Base-by-base conservation (phyloP, 2,329 filamentous ascomycete genomes). In the Magnaporthiopsis poae region DNA sequence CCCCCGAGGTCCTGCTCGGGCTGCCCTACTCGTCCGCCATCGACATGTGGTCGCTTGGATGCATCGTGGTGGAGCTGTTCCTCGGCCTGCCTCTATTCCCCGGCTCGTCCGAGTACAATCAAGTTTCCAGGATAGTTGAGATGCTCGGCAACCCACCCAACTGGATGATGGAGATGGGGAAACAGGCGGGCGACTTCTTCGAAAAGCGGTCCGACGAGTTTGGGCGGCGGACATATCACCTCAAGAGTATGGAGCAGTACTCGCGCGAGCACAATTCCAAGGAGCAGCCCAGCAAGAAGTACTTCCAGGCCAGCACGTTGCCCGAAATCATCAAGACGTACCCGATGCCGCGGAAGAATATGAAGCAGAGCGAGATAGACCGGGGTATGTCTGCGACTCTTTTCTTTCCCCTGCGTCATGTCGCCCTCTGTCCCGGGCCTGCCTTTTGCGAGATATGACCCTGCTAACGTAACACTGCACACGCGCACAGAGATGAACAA, bases 141-240 rank as follows among this genome's bases (percentile, higher is more conserved):
- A 99, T 99, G 95, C 85, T 99, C 11, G 95, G 95, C 13, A 88
- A 96, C 71, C 94, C 95, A 1, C 94, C 92, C 56, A 96, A 92
- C 70, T 99, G 95, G 95, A 99, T 99, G 95, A 85, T 99, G 67
- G 95, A 99, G 75, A 96, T 96, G 85, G 95, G 95, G 72, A 99
- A 99, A 78, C 95, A 99, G 77, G 91, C 94, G 0, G 91, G 92
- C 61, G 93, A 98, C 72, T 99, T 99, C 76, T 99, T 96, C 73
- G 94, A 99, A 77, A 97, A 97, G 79, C 80, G 86, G 56, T 84
- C 88, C 70, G 95, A 99, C 74, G 95, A 99, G 74, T 99, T 91
- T 74, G 94, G 94, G 59, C 87, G 95, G 70, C 89, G 92, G 72
- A 93, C 89, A 8, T 97, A 96, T 76, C 87, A 94, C 66, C 81